Evolutionary conservation across 495 filamentous ascomycete species (phyloP).

Genomic region (Aspergillus homomorphus): DNA sequence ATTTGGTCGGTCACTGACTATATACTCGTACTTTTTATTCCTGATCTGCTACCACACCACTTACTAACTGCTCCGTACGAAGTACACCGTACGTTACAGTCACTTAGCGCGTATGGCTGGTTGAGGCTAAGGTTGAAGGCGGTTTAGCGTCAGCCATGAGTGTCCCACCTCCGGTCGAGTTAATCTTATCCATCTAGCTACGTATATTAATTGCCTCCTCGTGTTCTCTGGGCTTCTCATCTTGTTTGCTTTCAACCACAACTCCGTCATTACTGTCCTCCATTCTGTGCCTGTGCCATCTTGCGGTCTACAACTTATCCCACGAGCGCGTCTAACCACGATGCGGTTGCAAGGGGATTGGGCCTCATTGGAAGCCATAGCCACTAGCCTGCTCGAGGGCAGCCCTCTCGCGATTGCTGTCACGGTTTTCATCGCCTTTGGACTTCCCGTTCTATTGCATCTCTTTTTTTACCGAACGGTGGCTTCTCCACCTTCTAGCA

Average conservation of each 20-base stretch:
- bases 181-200: not conserved
- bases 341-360: slow-evolving; percentile 31
- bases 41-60: no score
- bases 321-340: slow-evolving; percentile 1
- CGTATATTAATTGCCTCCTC: not conserved
- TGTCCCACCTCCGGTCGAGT: not conserved
- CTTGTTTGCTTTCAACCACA: not conserved
- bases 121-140: not conserved
- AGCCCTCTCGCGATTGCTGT: slow-evolving; percentile 54
- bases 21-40: no score
- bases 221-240: not conserved
- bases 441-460: slow-evolving; percentile 77
- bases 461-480: slow-evolving; percentile 64
- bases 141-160: not conserved
- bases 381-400: slow-evolving; percentile 43
- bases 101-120: no score
- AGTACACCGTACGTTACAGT: no score
- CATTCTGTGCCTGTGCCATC: no score
- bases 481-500: slow-evolving; percentile 65
- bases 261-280: not conserved
- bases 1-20: no score
- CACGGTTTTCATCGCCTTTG: slow-evolving; percentile 65
- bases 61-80: no score
- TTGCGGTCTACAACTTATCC: not conserved
- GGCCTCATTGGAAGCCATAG: slow-evolving; percentile 35